A percentile compares a stretch with the other conserved stretches of the same genome.
phyloP scores from a whole-genome alignment of 192 early-diverging fungal species.

The Backusella australiensis region DNA sequence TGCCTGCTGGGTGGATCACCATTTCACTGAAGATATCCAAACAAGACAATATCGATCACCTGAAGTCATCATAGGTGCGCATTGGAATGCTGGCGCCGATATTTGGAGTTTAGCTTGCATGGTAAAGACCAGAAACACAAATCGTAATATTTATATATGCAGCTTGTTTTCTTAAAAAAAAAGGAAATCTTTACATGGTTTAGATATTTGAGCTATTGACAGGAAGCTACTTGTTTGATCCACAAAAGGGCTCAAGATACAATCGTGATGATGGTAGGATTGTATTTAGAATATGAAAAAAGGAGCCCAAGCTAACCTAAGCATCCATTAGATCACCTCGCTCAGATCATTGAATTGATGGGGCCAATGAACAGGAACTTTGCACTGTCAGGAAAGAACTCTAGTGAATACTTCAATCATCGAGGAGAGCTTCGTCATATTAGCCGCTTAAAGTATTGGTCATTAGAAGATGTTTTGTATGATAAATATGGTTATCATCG shows the following conservation, averaged over 20 bases:
- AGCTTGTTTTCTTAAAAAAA: not conserved
- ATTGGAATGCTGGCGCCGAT: slow-evolving; percentile 85
- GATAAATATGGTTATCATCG: slow-evolving; percentile 85
- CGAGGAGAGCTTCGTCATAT: slow-evolving; percentile 89
- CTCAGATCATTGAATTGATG: slow-evolving; percentile 93
- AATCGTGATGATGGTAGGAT: slow-evolving; percentile 85
- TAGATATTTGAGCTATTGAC: slow-evolving; percentile 88
- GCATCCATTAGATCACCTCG: slow-evolving; percentile 78
- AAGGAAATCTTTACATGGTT: not conserved
- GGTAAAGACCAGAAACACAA: slow-evolving; percentile 33
- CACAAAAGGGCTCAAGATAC: slow-evolving; percentile 77
- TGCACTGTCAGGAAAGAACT: slow-evolving; percentile 81
- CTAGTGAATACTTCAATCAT: slow-evolving; percentile 84
- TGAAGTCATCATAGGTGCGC: slow-evolving; percentile 88
- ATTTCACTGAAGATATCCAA: slow-evolving; percentile 96
- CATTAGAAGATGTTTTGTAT: slow-evolving; percentile 75
- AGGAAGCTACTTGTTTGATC: slow-evolving; percentile 95
- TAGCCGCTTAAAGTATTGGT: slow-evolving; percentile 79
- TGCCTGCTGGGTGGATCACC: slow-evolving; percentile 93
- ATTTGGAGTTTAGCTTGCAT: slow-evolving; percentile 95
- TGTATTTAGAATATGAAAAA: not conserved
- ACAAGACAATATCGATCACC: slow-evolving; percentile 96
- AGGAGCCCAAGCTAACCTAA: not conserved
- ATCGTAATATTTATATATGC: not conserved
- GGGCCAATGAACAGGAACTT: slow-evolving; percentile 82